These are phyloP conservation scores for Myxozyma udenii DNA, from an alignment of 805 yeast species.

Conservation along the genomic window DNA sequence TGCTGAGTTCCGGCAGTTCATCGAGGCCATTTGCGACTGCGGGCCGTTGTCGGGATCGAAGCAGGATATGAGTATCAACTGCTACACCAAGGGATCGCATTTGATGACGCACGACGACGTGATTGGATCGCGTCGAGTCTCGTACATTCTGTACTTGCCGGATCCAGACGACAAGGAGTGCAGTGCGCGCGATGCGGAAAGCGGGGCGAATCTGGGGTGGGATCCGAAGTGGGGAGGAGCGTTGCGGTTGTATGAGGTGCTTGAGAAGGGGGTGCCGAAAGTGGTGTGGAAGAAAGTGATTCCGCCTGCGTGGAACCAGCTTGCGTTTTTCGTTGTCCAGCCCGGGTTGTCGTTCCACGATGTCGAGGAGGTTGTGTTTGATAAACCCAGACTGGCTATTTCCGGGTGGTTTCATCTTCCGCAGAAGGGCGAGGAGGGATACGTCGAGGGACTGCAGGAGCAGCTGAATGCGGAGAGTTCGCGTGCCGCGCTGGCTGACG, in stretches of 20 bases:
- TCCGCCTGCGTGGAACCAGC: constrained; percentile 92
- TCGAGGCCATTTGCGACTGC: constrained; percentile 74
- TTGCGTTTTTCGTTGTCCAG: constrained; percentile 91
- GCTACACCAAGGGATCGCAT: constrained; percentile 91
- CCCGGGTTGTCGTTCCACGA: constrained; percentile 98
- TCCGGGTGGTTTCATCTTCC: constrained; percentile 99
- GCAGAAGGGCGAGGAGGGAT: constrained; percentile 87
- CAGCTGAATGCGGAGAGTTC: constrained; percentile 18
- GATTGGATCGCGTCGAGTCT: constrained; percentile 88
- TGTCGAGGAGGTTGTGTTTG: constrained; percentile 93
- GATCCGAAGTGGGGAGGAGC: constrained; percentile 93
- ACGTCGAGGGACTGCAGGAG: constrained; percentile 75
- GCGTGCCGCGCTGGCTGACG: constrained; percentile 48
- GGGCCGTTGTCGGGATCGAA: constrained; percentile 88
- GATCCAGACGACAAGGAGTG: constrained; percentile 67
- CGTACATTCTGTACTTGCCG: constrained; percentile 87
- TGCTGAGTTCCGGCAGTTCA: constrained; percentile 72
- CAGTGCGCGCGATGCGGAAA: not conserved
- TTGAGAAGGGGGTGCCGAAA: constrained; percentile 84
- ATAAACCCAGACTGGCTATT: constrained; percentile 83
- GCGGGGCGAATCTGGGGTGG: constrained; percentile 49
- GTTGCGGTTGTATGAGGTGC: constrained; percentile 76
- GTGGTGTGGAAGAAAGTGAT: constrained; percentile 67
- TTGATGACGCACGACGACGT: constrained; percentile 95
- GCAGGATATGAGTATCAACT: constrained; percentile 88